A percentile compares a stretch with the other conserved stretches of the same genome.
These are phyloP conservation scores for Cercis canadensis DNA, from an alignment of 306 rosid genomes.

Conservation along the genomic window DNA sequence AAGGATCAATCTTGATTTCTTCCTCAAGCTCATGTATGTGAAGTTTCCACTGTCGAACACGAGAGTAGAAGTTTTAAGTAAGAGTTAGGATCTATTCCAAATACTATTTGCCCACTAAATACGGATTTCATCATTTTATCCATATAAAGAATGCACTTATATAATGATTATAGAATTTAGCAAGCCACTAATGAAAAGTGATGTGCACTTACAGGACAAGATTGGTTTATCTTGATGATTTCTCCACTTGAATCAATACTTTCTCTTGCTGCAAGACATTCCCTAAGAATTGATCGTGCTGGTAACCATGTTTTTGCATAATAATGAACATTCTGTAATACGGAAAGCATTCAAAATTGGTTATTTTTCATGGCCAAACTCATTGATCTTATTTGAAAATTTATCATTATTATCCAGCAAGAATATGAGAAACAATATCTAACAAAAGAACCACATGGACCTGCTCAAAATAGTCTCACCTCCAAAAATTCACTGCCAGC, in stretches of 20 bases:
- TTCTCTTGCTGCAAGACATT: constrained; percentile 56
- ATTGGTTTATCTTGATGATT: constrained; percentile 50
- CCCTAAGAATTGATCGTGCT: constrained; percentile 54
- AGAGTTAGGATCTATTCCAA: constrained; percentile 21
- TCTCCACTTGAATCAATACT: constrained; percentile 57
- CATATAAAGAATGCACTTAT: constrained; percentile 7
- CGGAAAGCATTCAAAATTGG: neutral
- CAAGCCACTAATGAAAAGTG: neutral
- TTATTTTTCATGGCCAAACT: neutral
- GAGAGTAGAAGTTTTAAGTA: constrained; percentile 14
- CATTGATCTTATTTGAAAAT: neutral
- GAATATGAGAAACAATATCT: neutral
- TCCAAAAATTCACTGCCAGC: constrained; percentile 64
- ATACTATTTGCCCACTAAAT: constrained; percentile 2
- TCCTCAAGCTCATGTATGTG: constrained; percentile 72
- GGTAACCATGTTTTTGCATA: constrained; percentile 64
- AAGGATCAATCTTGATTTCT: constrained; percentile 61
- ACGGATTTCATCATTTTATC: constrained; percentile 5
- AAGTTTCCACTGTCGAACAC: constrained; percentile 58
- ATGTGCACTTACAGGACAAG: constrained; percentile 60
- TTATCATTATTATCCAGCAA: neutral
- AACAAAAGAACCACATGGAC: neutral
- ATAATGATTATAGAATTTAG: neutral
- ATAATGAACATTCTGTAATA: constrained; percentile 52
- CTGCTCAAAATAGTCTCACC: constrained; percentile 33